Conservation (phyloP, 2,329 filamentous ascomycete genomes). For the Clathrospora elynae region DNA sequence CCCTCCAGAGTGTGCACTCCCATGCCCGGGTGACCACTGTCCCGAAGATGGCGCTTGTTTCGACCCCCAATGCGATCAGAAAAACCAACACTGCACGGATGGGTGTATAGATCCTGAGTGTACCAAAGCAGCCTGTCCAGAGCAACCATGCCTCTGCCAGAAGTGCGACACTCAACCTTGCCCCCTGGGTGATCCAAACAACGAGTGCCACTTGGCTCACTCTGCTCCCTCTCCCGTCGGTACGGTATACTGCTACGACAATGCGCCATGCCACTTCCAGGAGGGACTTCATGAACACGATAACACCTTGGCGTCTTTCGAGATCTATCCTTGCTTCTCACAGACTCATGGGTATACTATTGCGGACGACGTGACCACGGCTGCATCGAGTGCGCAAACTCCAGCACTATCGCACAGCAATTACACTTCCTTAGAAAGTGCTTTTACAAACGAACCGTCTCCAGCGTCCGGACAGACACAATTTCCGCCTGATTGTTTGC, state of each 20-base stretch:
- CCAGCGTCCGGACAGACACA: constrained; percentile 25
- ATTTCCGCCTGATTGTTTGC: constrained; percentile 31
- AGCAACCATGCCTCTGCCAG: constrained; percentile 43
- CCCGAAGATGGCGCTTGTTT: constrained; percentile 41
- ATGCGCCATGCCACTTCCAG: constrained; percentile 43
- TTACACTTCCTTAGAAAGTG: constrained; percentile 40
- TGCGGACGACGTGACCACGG: constrained; percentile 26
- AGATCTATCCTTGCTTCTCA: constrained; percentile 41
- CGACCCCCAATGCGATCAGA: constrained; percentile 44
- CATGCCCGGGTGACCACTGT: constrained; percentile 41
- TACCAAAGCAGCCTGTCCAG: constrained; percentile 38
- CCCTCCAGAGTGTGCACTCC: constrained; percentile 23
- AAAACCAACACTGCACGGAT: constrained; percentile 35
- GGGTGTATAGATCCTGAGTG: constrained; percentile 45
- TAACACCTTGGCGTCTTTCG: constrained; percentile 30
- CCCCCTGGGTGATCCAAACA: constrained; percentile 36
- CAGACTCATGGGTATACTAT: constrained; percentile 25
- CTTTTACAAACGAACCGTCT: constrained; percentile 36
- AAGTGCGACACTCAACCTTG: constrained; percentile 42
- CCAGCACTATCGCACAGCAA: constrained; percentile 41
- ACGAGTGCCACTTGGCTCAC: constrained; percentile 43
- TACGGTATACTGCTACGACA: constrained; percentile 45
- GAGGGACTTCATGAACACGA: constrained; percentile 33
- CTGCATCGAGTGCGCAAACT: constrained; percentile 35
- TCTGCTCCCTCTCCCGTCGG: constrained; percentile 37